Base-by-base conservation (phyloP, 768 basidiomycete genomes). In the Gloeophyllum trabeum region DNA sequence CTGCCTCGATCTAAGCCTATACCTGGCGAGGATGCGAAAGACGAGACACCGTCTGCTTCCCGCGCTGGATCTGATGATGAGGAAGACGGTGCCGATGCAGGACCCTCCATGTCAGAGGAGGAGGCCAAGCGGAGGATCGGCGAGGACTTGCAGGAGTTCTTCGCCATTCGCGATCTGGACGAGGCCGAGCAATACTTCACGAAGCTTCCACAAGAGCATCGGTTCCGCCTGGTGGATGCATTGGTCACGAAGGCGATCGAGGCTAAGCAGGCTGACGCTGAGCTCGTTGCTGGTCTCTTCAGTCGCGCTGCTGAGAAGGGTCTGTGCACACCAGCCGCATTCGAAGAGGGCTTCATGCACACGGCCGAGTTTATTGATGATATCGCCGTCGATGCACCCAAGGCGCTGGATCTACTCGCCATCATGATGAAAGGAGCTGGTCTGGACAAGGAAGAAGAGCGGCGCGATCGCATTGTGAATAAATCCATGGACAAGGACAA, bases 141-240 rank as follows among this genome's bases (percentile, higher is more conserved):
- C 12, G 81, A 90, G 51, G 87, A 93, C 51, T 63, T 67, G 43
- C 89, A 87, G 61, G 90, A 97, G 66, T 85, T 90, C 67, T 91
- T 82, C 61, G 75, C 69, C 49, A 77, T 88, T 51, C 82, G 87
- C 49, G 84, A 81, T 54, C 58, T 96, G 43, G 80, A 82, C 24
- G 93, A 96, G 59, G 91, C 87, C 10, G 89, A 89, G 50, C 73
- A 73, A 20, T 93, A 92, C 67, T 91, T 94, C 64, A 69, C 74
- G 39, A 72, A 67, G 16, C 68, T 97, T 21, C 80, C 89, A 4
- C 59, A 70, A 20, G 69, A 70, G 44, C 71, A 81, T 51, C 81
- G 82, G 28, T 62, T 61, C 43, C 62, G 61, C 18, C 73, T 98
- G 23, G 76, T 94, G 48, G 78, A 86, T 54, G 80, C 79, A 59